These are phyloP conservation scores for Podochytrium sp. DNA, from an alignment of 192 early-diverging fungal species.

Conservation along the genomic window DNA sequence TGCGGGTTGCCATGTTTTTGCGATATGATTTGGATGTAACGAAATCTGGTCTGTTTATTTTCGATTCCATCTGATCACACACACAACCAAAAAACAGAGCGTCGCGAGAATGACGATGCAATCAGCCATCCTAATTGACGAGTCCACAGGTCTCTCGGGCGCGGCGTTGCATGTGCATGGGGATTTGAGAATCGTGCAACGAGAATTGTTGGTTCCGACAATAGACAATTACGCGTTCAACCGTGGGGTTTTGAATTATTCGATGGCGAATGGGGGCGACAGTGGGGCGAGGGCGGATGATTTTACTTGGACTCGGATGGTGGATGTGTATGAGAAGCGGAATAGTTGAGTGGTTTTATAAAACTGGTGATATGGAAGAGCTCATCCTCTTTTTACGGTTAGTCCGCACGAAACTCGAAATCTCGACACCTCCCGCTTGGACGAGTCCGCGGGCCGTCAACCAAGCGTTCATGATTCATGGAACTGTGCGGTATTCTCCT, in stretches of 20 bases:
- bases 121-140: conserved; percentile 30
- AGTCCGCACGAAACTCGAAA: conserved; percentile 38
- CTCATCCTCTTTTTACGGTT: conserved; percentile 14
- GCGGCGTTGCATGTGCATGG: conserved; percentile 32
- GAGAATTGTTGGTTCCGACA: conserved; percentile 22
- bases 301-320: conserved; percentile 24
- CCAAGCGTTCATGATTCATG: conserved; percentile 34
- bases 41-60: too few relatives aligned
- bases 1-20: conserved; percentile 37
- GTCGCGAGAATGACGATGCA: conserved; percentile 39
- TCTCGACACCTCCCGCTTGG: conserved; percentile 31
- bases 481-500: conserved; percentile 25
- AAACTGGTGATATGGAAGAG: neutral
- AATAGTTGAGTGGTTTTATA: conserved; percentile 32
- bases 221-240: conserved; percentile 35
- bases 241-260: conserved; percentile 30
- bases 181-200: conserved; percentile 41
- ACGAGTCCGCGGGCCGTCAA: conserved; percentile 26
- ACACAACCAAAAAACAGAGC: conserved; percentile 13
- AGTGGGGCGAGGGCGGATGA: neutral
- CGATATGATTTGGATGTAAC: conserved; percentile 32
- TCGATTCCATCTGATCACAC: too few relatives aligned
- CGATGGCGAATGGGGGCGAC: neutral
- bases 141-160: conserved; percentile 22
- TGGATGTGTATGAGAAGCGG: conserved; percentile 34